phyloP scores from a whole-genome alignment of 1,284 basidiomycete species.

The Rhodotorula sp. region DNA sequence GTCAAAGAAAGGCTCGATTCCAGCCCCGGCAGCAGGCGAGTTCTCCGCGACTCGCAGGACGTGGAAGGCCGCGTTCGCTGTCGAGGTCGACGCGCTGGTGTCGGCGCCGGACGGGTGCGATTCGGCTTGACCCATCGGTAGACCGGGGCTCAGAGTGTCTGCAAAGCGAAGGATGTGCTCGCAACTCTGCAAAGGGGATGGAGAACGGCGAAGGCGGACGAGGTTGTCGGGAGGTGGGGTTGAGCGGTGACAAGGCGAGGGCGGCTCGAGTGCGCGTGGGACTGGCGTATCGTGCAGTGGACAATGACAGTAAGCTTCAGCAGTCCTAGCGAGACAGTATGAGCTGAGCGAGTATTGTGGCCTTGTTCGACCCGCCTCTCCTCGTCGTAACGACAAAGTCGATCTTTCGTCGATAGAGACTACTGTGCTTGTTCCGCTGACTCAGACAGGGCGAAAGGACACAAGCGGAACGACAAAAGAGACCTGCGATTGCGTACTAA shows the following conservation, averaged over 20 bases:
- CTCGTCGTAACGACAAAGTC: too few relatives aligned
- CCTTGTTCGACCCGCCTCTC: too few relatives aligned
- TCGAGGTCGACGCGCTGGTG: neutral
- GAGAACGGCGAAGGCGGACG: too few relatives aligned
- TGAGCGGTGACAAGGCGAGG: neutral
- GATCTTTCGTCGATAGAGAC: too few relatives aligned
- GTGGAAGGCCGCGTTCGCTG: conserved; percentile 31
- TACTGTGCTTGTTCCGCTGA: neutral
- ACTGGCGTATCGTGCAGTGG: too few relatives aligned
- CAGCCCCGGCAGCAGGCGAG: conserved; percentile 45
- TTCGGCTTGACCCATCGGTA: conserved; percentile 37
- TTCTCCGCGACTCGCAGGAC: conserved; percentile 40
- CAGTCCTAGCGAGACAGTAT: neutral
- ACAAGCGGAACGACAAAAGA: neutral
- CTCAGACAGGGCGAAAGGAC: neutral
- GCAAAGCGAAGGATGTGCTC: too few relatives aligned
- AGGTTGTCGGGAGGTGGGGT: neutral
- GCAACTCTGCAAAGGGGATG: too few relatives aligned
- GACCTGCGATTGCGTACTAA: too few relatives aligned
- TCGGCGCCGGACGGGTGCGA: conserved; percentile 8
- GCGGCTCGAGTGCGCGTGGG: neutral
- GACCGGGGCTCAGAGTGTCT: too few relatives aligned
- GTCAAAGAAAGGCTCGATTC: conserved; percentile 94
- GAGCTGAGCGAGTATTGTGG: neutral
- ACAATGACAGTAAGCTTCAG: neutral